Evolutionary conservation across 2,329 filamentous ascomycete genomes (phyloP).

Genomic region (Cryphonectria nitschkei): DNA sequence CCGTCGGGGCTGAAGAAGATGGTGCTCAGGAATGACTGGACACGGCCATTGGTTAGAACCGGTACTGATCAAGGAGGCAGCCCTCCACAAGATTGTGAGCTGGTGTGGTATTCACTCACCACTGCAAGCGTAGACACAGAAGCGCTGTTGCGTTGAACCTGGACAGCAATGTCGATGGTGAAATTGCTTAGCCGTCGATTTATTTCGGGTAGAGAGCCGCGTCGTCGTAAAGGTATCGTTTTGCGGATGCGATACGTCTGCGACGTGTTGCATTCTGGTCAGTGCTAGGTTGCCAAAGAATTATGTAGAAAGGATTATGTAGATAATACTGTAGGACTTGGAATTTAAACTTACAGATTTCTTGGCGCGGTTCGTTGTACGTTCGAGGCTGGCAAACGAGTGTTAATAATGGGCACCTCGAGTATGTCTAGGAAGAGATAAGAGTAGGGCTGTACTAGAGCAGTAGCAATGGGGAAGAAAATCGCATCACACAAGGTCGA

Average conservation of each 20-base stretch:
- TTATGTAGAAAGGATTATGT: too few species aligned
- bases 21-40: conserved; percentile 27
- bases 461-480: neutral
- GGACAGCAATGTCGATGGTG: conserved; percentile 27
- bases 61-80: neutral
- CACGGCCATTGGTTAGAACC: neutral
- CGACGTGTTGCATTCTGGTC: neutral
- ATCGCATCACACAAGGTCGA: neutral
- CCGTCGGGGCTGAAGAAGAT: conserved; percentile 30
- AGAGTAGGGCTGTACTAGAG: too few species aligned
- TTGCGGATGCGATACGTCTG: conserved; percentile 28
- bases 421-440: neutral
- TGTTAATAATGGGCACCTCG: neutral
- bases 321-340: too few species aligned
- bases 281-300: neutral
- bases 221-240: conserved; percentile 26
- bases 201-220: conserved; percentile 27
- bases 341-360: conserved; percentile 14
- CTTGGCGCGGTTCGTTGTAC: conserved; percentile 23
- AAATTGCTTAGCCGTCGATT: conserved; percentile 28
- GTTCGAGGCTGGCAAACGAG: conserved; percentile 8
- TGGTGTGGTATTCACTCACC: conserved; percentile 5
- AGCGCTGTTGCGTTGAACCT: conserved; percentile 26
- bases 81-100: neutral
- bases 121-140: conserved; percentile 27